Base-by-base conservation (phyloP, 768 basidiomycete species). In the Cystofilobasidium ferigula region DNA sequence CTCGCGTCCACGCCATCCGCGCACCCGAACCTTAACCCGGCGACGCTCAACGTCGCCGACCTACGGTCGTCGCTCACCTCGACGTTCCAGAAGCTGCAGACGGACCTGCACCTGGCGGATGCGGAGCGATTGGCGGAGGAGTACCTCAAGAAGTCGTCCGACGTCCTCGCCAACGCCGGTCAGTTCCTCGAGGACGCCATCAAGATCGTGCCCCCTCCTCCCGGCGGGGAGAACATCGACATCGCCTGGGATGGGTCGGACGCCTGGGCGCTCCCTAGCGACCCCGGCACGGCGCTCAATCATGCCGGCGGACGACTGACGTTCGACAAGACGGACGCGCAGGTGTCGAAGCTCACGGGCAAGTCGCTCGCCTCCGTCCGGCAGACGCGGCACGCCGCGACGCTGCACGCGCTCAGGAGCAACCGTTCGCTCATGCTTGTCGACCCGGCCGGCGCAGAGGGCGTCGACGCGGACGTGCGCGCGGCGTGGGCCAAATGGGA, bases 131-230 rank as follows among this genome's bases (percentile, higher is more conserved):
- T 78, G 69, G 88, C 88, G 8, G 90, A 89, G 74, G 89, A 88
- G 70, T 90, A 90, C 73, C 82, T 86, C 35, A 84, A 85, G 71
- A 86, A 84, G 78, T 72, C 75, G 30, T 74, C 77, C 64, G 73
- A 72, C 36, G 71, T 74, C 48, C 68, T 74, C 16, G 69, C 72
- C 59, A 77, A 77, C 26, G 87, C 84, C 2, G 81, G 81, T 28
- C 78, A 78, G 47, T 83, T 81, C 75, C 71, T 88, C 71, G 86
- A 84, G 61, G 92, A 97, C 58, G 90, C 89, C 14, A 89, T 97
- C 71, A 93, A 92, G 75, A 86, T 95, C 59, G 80, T 97, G 18
- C 93, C 92, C 0, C 92, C 92, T 0, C 85, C 87, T 42, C 81
- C 81, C 51, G 77, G 73, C 0, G 74, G 71, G 9, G 66, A 67